Evolutionary conservation across 176 grass and related monocot genomes (phyloP).

Genomic region (Panicum miliaceum): DNA sequence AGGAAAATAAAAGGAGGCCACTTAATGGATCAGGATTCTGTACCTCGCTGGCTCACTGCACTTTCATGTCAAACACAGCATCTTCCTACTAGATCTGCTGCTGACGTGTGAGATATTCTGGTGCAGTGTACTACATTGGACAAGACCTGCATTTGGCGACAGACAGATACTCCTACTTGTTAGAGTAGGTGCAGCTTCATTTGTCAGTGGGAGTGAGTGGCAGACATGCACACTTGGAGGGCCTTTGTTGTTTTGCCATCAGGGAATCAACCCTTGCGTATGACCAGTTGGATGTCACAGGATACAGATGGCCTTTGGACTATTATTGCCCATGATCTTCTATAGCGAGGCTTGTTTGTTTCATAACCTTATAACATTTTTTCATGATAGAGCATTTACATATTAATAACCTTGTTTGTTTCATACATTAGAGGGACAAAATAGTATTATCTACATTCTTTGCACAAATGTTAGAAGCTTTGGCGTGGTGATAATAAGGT

Average conservation of each 20-base stretch:
- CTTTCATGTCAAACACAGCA: not conserved
- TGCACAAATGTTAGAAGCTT: no score
- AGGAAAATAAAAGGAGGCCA: no score
- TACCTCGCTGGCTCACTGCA: not conserved
- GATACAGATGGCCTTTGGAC: not conserved
- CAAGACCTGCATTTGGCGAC: not conserved
- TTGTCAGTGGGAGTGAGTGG: conserved; percentile 21
- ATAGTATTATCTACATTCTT: no score
- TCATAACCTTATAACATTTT: not conserved
- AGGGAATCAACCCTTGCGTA: not conserved
- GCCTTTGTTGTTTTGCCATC: conserved; percentile 4
- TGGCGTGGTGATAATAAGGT: no score
- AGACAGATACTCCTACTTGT: no score
- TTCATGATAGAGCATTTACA: not conserved
- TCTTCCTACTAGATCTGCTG: not conserved
- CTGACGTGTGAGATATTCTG: not conserved
- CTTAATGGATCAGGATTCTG: no score
- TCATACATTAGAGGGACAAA: no score
- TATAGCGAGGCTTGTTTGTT: not conserved
- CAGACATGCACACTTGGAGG: conserved; percentile 20
- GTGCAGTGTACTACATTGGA: not conserved
- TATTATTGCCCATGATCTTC: not conserved
- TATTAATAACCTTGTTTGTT: not conserved
- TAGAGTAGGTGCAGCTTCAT: not conserved
- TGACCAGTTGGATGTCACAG: not conserved